A percentile compares a stretch with the other conserved stretches of the same genome.
phyloP scores from a whole-genome alignment of 768 basidiomycete species.

The Xanthoconium stramineum region DNA sequence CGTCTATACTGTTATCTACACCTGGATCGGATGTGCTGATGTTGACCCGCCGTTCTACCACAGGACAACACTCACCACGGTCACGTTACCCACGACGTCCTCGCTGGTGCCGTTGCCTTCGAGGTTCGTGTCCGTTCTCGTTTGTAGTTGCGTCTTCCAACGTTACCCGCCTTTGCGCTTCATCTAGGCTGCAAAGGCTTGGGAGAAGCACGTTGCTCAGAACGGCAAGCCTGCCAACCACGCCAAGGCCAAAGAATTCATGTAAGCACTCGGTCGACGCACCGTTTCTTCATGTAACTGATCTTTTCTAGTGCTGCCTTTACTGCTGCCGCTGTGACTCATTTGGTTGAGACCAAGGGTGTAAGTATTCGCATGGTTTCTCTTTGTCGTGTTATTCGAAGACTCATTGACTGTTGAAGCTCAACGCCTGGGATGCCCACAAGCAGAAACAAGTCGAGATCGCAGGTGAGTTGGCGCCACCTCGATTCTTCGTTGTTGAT shows the following conservation, averaged over 20 bases:
- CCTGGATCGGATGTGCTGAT: neutral
- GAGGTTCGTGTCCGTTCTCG: slow-evolving; percentile 11
- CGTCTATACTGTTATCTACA: neutral
- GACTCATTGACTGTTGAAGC: too few relatives aligned
- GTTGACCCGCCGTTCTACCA: neutral
- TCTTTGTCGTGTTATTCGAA: neutral
- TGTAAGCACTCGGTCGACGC: too few relatives aligned
- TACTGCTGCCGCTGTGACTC: neutral
- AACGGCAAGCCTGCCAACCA: slow-evolving; percentile 20
- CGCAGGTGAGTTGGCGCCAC: neutral
- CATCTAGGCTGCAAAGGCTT: too few relatives aligned
- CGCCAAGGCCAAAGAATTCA: slow-evolving; percentile 19
- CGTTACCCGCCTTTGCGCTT: too few relatives aligned
- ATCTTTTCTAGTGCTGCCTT: neutral
- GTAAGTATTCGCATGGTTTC: neutral
- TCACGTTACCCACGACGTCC: slow-evolving; percentile 14
- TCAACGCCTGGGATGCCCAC: neutral
- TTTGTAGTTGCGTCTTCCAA: too few relatives aligned
- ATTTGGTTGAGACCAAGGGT: neutral
- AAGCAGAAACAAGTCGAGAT: neutral
- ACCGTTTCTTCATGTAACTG: too few relatives aligned
- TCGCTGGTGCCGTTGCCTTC: slow-evolving; percentile 18
- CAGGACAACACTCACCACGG: slow-evolving; percentile 18
- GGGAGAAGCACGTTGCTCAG: too few relatives aligned
- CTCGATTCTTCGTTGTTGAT: too few relatives aligned